phyloP scores from a whole-genome alignment of 116 monocot genomes.

The Phalaenopsis hybrid region DNA sequence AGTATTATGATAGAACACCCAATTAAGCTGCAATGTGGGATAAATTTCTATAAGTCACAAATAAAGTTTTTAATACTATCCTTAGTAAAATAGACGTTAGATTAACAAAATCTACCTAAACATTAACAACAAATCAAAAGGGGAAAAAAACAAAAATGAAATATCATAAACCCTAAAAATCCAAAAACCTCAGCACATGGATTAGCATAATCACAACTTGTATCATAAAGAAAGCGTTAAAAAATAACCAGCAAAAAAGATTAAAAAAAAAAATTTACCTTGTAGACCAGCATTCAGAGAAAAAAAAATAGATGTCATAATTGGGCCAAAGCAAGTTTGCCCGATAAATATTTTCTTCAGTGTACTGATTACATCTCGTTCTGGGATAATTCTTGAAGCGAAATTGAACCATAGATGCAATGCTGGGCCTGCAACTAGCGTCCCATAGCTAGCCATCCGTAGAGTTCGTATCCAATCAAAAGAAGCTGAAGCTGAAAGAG shows the following conservation, averaged over 20 bases:
- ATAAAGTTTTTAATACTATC: neutral
- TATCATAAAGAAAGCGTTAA: neutral
- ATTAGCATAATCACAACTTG: neutral
- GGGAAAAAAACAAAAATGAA: too few relatives aligned
- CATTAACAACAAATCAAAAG: neutral
- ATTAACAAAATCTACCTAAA: neutral
- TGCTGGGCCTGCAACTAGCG: slow-evolving; percentile 75
- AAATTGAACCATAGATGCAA: slow-evolving; percentile 98
- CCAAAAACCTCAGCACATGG: neutral
- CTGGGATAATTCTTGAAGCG: slow-evolving; percentile 69
- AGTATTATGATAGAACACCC: neutral
- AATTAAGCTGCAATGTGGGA: neutral
- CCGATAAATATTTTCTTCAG: slow-evolving; percentile 88
- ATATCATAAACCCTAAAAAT: too few relatives aligned
- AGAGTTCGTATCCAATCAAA: slow-evolving; percentile 63
- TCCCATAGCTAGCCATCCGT: slow-evolving; percentile 90
- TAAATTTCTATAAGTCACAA: neutral
- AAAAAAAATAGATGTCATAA: slow-evolving; percentile 76
- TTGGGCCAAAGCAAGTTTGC: slow-evolving; percentile 76
- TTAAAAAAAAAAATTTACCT: slow-evolving; percentile 36
- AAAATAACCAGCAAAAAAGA: neutral
- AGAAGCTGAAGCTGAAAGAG: slow-evolving; percentile 32
- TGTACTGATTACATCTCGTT: slow-evolving; percentile 63
- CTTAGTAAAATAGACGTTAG: neutral
- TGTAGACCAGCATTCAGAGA: slow-evolving; percentile 80